Conservation (phyloP, 345 rosid species). For the Syzygium grande region DNA sequence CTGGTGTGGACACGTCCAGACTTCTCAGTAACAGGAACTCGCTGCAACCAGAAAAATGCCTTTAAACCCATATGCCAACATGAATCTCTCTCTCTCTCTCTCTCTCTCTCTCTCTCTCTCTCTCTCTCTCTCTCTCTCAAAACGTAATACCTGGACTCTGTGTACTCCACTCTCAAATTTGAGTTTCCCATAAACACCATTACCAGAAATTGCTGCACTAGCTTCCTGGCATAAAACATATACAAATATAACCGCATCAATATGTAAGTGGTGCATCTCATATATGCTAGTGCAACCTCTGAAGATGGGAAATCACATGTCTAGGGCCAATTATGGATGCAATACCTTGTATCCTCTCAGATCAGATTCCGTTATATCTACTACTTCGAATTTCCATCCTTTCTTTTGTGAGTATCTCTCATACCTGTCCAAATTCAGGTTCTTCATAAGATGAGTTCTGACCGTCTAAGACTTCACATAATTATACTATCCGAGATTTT, state of each 20-base stretch:
- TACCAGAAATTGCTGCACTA: constrained; percentile 83
- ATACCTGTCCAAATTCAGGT: constrained; percentile 43
- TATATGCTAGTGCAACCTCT: not conserved
- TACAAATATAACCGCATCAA: constrained; percentile 3
- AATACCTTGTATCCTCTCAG: constrained; percentile 82
- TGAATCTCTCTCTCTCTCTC: not conserved
- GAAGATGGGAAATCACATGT: not conserved
- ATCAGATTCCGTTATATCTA: constrained; percentile 71
- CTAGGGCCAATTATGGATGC: not conserved
- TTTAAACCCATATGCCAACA: not conserved
- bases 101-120: not conserved
- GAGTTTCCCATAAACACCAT: constrained; percentile 76
- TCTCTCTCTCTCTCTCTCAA: not conserved
- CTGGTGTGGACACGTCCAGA: constrained; percentile 90
- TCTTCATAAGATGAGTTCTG: not conserved
- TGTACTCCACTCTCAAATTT: constrained; percentile 99
- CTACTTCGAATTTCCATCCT: constrained; percentile 86
- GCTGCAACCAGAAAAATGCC: constrained; percentile 44
- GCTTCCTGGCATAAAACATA: constrained; percentile 60
- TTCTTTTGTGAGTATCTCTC: constrained; percentile 89
- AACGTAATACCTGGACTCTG: constrained; percentile 71
- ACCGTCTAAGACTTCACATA: not conserved
- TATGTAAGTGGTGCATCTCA: not conserved
- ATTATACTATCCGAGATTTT: not conserved
- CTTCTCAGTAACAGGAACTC: constrained; percentile 93